Evolutionary conservation across 345 rosid genomes (phyloP), one percentile per base, ranked within the genome.

Genomic region (Dovyalis caffra): DNA sequence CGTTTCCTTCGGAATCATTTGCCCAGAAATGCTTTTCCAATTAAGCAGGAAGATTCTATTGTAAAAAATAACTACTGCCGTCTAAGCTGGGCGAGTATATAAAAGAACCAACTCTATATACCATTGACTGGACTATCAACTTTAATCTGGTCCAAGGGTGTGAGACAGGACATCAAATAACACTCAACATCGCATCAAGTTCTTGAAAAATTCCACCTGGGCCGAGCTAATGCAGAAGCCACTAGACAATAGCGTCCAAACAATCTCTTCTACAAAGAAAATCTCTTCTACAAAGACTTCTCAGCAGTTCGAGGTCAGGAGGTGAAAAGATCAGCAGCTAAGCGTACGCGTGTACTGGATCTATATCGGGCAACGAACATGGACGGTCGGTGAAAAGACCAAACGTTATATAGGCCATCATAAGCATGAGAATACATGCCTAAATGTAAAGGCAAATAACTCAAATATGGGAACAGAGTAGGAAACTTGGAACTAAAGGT

Each of bases 341-440:
- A 3, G 8, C 8, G n/a, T 23, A 56, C 8, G 61, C 15, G n/a
- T 3, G 60, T 23, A 12, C 60, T n/a, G 60, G 26, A n/a, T 3
- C 8, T 8, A 8, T 66, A 15, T 20, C 40, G 2, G 7, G 2
- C 28, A 14, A 47, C 6, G 28, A n/a, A 49, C 25, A 38, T 16
- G 8, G 3, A 66, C 4, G 47, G 15, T 6, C 11, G 28, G 69
- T 14, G 11, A 23, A 21, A 26, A 3, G 7, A 40, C 29, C 26
- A 5, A 21, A 5, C 7, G 33, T 65, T 9, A 37, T 16, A 71
- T 49, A 3, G 51, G 11, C 45, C 28, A 23, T 16, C 63, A 33
- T 8, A 21, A 32, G 15, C 62, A 63, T 70, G 58, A 29, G 60
- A 81, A 74, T 56, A n/a, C n/a, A 37, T 53, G 64, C 70, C 71